These are phyloP conservation scores for Trichoderma koningii DNA, from an alignment of 2,329 filamentous ascomycete genomes.

Conservation along the genomic window DNA sequence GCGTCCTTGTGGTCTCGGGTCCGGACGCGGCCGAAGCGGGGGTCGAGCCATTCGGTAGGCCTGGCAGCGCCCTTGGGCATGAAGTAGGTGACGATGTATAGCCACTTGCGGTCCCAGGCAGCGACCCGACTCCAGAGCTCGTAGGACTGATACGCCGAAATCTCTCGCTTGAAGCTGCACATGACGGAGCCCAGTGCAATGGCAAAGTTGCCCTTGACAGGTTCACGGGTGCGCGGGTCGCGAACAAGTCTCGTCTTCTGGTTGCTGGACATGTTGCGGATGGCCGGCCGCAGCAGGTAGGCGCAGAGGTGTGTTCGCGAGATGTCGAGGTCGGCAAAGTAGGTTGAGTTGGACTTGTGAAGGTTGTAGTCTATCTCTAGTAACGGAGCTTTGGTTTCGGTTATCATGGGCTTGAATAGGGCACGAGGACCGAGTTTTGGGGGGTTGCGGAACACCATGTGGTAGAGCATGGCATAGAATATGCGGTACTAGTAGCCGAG, in stretches of 20 bases:
- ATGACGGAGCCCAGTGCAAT: conserved; percentile 73
- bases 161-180: conserved; percentile 74
- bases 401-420: conserved; percentile 72
- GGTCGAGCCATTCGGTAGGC: conserved; percentile 57
- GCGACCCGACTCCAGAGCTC: conserved; percentile 74
- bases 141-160: conserved; percentile 67
- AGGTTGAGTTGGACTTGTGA: conserved; percentile 82
- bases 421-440: conserved; percentile 58
- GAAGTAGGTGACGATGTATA: conserved; percentile 75
- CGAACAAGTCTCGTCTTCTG: conserved; percentile 52
- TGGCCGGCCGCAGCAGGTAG: conserved; percentile 62
- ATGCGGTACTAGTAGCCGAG: conserved; percentile 53
- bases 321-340: conserved; percentile 84
- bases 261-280: conserved; percentile 55
- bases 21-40: conserved; percentile 46
- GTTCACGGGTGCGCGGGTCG: conserved; percentile 50
- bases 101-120: conserved; percentile 79
- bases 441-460: conserved; percentile 53
- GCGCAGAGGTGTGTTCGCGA: conserved; percentile 79
- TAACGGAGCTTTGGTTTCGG: conserved; percentile 65
- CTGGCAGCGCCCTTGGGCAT: conserved; percentile 62
- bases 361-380: conserved; percentile 86
- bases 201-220: conserved; percentile 56
- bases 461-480: conserved; percentile 58
- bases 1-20: conserved; percentile 44